Evolutionary conservation across 2,329 filamentous ascomycete species (phyloP).

Genomic region (Sporothrix schenckii): DNA sequence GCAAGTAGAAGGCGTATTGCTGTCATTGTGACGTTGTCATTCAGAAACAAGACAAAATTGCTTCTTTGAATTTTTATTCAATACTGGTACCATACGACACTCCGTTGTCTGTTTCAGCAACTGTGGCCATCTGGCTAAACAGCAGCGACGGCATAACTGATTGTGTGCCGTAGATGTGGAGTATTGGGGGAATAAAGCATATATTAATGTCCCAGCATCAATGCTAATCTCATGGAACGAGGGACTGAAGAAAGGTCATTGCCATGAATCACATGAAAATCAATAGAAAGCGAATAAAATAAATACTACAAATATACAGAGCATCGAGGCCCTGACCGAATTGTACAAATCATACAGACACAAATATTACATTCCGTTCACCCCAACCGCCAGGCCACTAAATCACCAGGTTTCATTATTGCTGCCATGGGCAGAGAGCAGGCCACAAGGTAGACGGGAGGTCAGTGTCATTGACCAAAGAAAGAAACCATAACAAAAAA

Average conservation of each 20-base stretch:
- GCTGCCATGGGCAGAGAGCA: neutral
- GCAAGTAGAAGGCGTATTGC: neutral
- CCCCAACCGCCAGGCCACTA: neutral
- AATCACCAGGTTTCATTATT: neutral
- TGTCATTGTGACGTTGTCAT: neutral
- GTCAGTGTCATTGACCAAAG: neutral
- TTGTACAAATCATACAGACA: too few species aligned
- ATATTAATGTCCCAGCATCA: too few species aligned
- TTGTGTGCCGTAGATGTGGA: neutral
- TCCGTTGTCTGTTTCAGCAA: neutral
- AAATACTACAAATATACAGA: neutral
- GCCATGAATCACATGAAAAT: neutral
- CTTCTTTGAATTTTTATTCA: too few species aligned
- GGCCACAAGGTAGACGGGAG: neutral
- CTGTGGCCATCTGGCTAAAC: conserved; percentile 12
- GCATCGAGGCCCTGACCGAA: neutral
- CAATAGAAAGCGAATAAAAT: neutral
- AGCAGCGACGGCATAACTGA: neutral
- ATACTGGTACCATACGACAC: too few species aligned
- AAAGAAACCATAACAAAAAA: neutral
- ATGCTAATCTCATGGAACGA: too few species aligned
- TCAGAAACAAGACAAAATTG: too few species aligned
- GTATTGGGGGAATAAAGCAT: too few species aligned
- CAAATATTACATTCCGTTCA: neutral
- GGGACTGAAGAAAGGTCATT: neutral